These are phyloP conservation scores for Acidiella bohemica DNA, from an alignment of 495 filamentous ascomycete species.

Conservation along the genomic window DNA sequence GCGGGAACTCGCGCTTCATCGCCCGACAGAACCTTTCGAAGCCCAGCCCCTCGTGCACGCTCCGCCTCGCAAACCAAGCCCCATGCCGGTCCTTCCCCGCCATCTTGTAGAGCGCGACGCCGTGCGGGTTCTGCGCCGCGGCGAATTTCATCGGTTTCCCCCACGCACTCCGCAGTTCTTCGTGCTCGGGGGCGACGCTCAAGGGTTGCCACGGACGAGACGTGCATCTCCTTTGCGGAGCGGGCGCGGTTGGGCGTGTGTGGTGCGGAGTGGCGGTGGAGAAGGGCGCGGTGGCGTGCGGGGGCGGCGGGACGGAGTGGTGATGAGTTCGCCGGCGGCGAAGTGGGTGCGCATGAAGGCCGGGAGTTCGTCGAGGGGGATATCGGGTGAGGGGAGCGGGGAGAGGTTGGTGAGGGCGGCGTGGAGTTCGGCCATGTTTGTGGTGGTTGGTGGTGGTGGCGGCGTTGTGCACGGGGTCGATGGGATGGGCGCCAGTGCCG, in stretches of 20 bases:
- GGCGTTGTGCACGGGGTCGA: too few relatives aligned
- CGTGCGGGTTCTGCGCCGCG: conserved; percentile 59
- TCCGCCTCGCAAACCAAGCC: conserved; percentile 78
- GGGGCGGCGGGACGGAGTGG: conserved; percentile 59
- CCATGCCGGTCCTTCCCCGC: conserved; percentile 66
- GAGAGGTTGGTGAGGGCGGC: conserved; percentile 61
- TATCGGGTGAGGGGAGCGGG: conserved; percentile 51
- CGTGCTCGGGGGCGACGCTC: conserved; percentile 38
- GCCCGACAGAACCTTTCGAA: conserved; percentile 58
- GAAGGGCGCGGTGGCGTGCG: conserved; percentile 26
- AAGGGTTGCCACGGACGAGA: conserved; percentile 34
- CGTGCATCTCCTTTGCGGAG: conserved; percentile 35
- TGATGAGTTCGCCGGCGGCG: conserved; percentile 51
- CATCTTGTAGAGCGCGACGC: conserved; percentile 68
- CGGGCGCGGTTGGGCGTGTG: conserved; percentile 30
- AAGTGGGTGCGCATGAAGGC: conserved; percentile 49
- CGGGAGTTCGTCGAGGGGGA: conserved; percentile 41
- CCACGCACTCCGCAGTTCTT: conserved; percentile 64
- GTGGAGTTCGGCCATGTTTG: conserved; percentile 37
- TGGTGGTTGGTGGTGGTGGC: too few relatives aligned
- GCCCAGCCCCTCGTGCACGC: conserved; percentile 60
- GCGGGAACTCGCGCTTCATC: conserved; percentile 47
- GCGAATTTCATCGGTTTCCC: conserved; percentile 64
- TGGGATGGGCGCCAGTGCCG: too few relatives aligned
- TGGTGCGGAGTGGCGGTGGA: conserved; percentile 26